Evolutionary conservation across 441 rosid genomes (phyloP).

Genomic region (Brassica hybrid): DNA sequence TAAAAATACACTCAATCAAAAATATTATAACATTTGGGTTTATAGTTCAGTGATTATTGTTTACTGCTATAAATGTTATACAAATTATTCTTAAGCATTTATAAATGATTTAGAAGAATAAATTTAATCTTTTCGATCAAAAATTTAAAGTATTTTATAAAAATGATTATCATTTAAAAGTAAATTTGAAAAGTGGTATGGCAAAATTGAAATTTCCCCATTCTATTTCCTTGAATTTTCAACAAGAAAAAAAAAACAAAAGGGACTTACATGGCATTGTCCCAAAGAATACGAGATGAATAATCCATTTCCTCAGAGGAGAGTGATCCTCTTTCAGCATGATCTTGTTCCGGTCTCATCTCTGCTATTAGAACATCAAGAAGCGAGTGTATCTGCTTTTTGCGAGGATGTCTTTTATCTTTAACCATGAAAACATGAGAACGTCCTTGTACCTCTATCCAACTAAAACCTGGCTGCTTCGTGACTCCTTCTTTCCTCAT

Average conservation of each 20-base stretch:
- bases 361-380: constrained; percentile 51
- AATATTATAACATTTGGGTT: too few relatives aligned
- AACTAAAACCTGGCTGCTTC: constrained; percentile 89
- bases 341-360: constrained; percentile 60
- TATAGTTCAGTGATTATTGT: too few relatives aligned
- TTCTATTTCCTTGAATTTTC: not conserved
- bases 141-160: too few relatives aligned
- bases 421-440: constrained; percentile 73
- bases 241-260: not conserved
- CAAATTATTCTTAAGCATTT: too few relatives aligned
- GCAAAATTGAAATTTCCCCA: too few relatives aligned
- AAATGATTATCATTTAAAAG: too few relatives aligned
- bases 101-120: too few relatives aligned
- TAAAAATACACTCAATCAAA: too few relatives aligned
- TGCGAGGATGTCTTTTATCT: constrained; percentile 62
- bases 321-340: constrained; percentile 34
- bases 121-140: too few relatives aligned
- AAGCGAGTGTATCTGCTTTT: constrained; percentile 51
- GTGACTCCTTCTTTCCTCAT: constrained; percentile 67
- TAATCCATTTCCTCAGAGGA: constrained; percentile 37
- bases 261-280: constrained; percentile 34
- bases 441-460: constrained; percentile 64
- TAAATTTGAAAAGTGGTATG: too few relatives aligned
- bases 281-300: constrained; percentile 38
- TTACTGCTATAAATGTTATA: too few relatives aligned